A percentile compares a stretch with the other conserved stretches of the same genome.
Conservation (phyloP, 179 eudicot species). For the Carnegiea gigantea region DNA sequence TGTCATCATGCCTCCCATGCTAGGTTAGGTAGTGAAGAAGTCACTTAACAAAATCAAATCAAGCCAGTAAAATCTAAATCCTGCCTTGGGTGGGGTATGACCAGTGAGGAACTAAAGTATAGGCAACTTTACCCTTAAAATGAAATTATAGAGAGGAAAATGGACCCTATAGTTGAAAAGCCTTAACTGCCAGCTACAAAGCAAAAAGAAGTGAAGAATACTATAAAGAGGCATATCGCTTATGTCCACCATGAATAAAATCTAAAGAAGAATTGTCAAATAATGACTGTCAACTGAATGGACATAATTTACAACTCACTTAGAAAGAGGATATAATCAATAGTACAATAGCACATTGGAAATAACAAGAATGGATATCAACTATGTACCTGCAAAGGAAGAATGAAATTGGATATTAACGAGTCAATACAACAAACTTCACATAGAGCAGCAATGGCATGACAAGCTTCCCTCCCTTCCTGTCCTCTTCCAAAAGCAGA, state of each 20-base stretch:
- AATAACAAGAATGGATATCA: background rate
- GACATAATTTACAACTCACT: too few species aligned
- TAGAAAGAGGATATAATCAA: too few species aligned
- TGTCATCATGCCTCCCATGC: too few species aligned
- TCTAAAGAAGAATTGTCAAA: background rate
- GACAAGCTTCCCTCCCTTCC: slow-evolving; percentile 88
- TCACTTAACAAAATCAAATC: background rate
- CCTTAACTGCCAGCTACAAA: background rate
- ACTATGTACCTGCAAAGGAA: slow-evolving; percentile 87
- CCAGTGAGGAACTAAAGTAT: background rate
- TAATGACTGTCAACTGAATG: too few species aligned
- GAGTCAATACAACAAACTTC: slow-evolving; percentile 96
- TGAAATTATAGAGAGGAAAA: background rate
- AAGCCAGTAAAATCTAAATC: background rate
- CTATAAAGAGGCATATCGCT: background rate
- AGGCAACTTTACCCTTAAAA: background rate
- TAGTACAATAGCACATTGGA: background rate
- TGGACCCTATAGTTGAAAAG: background rate
- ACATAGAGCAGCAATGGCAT: slow-evolving; percentile 94
- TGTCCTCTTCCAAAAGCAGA: slow-evolving; percentile 80
- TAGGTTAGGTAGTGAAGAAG: too few species aligned
- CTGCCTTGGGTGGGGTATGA: background rate
- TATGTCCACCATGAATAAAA: background rate
- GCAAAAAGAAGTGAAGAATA: background rate
- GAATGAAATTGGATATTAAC: slow-evolving; percentile 92